These are phyloP conservation scores for Leishmania braziliensis DNA, from an alignment of 208 protist genomes.

Conservation along the genomic window DNA sequence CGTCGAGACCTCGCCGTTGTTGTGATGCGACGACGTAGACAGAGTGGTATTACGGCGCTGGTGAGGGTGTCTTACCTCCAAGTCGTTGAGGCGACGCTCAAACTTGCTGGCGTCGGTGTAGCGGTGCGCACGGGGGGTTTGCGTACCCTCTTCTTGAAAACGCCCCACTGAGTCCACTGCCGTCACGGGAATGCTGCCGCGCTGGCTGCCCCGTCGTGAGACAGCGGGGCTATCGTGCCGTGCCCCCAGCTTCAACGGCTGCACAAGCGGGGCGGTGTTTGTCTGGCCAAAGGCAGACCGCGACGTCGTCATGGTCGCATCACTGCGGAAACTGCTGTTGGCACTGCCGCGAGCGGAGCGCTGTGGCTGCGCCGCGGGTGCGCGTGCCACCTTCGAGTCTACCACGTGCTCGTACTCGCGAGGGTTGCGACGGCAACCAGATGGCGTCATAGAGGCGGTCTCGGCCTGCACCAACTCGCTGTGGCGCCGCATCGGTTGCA, in stretches of 20 bases:
- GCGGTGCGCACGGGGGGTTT: slow-evolving; percentile 9
- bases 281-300: slow-evolving; percentile 1
- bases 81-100: slow-evolving; percentile 34
- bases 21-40: slow-evolving; percentile 4
- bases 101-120: slow-evolving; percentile 25
- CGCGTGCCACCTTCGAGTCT: slow-evolving; percentile 12
- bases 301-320: background rate
- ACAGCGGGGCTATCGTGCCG: slow-evolving; percentile 13
- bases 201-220: slow-evolving; percentile 10
- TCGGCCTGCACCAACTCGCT: background rate
- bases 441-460: slow-evolving; percentile 9
- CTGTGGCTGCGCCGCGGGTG: background rate
- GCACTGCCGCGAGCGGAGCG: background rate
- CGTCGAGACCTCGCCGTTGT: background rate
- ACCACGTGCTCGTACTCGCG: slow-evolving; percentile 29
- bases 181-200: background rate
- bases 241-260: background rate
- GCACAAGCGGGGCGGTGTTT: slow-evolving; percentile 1
- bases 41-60: background rate
- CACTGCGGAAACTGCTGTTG: background rate
- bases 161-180: background rate
- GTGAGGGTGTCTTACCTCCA: slow-evolving; percentile 2
- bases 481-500: background rate
- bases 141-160: background rate
- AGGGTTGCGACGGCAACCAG: slow-evolving; percentile 21